Conservation (phyloP, 2,329 filamentous ascomycete genomes). For the Dothiorella sarmentorum region DNA sequence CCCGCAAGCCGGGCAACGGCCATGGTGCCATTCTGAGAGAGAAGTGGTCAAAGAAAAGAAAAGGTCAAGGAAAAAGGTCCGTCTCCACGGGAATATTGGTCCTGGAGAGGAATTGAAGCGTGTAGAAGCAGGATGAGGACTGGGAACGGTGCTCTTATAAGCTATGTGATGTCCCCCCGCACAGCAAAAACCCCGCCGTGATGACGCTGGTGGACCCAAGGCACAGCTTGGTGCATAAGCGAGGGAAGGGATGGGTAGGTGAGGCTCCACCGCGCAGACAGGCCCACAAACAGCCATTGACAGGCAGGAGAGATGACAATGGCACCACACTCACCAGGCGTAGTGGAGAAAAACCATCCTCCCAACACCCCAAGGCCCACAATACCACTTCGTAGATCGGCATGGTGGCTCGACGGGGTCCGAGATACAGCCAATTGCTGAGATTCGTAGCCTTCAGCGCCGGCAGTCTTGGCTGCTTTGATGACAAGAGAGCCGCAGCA, state of each 20-base stretch:
- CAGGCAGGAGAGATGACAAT: background rate
- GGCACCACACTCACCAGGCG: conserved; percentile 1
- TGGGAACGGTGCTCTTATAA: background rate
- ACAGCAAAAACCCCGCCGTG: background rate
- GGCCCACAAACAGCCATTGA: background rate
- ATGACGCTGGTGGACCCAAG: conserved; percentile 8
- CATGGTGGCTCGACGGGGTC: background rate
- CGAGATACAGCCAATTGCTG: background rate
- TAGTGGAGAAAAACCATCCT: background rate
- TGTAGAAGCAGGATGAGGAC: background rate
- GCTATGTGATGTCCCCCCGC: conserved; percentile 1
- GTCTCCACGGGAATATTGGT: background rate
- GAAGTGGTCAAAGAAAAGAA: background rate
- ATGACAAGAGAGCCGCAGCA: background rate
- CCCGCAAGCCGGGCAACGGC: background rate
- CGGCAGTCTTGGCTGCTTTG: no score
- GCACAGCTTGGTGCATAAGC: conserved; percentile 5
- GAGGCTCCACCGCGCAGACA: background rate
- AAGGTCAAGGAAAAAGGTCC: background rate
- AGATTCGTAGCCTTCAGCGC: background rate
- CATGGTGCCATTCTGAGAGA: background rate
- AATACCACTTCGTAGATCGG: background rate
- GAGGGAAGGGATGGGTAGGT: background rate
- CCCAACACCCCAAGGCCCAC: conserved; percentile 9
- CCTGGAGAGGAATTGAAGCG: background rate